Evolutionary conservation across 371 early-diverging fungal genomes (phyloP).

Genomic region (Rhizopus sp.): DNA sequence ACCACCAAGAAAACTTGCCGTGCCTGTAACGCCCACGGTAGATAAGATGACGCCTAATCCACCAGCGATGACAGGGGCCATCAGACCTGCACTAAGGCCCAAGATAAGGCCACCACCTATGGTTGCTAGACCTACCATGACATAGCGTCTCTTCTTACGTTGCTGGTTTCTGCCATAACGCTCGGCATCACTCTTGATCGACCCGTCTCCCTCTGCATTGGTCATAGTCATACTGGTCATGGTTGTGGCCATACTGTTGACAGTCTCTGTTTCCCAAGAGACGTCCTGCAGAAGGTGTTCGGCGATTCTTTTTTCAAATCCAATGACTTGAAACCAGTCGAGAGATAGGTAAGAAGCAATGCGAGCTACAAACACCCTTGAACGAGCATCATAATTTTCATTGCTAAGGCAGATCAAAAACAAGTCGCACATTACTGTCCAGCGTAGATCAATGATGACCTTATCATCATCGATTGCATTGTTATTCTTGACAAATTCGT

Average conservation of each 20-base stretch:
- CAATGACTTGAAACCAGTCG: conserved; percentile 74
- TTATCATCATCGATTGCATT: conserved; percentile 13
- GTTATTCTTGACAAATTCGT: conserved; percentile 34
- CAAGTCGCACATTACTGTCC: conserved; percentile 87
- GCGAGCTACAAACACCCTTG: conserved; percentile 73
- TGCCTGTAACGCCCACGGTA: conserved; percentile 82
- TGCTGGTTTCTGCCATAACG: conserved; percentile 59
- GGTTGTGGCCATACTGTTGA: conserved; percentile 31
- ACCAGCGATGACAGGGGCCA: conserved; percentile 92
- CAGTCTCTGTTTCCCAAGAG: conserved; percentile 49
- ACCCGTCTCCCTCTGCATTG: conserved; percentile 20
- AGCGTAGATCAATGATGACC: conserved; percentile 76
- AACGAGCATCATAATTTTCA: conserved; percentile 85
- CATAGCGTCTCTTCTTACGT: conserved; percentile 62
- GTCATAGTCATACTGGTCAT: conserved; percentile 29
- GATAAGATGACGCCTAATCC: conserved; percentile 89
- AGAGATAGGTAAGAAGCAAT: conserved; percentile 74
- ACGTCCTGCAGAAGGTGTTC: conserved; percentile 64
- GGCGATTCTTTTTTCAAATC: conserved; percentile 80
- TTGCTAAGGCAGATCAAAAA: conserved; percentile 75
- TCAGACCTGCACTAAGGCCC: conserved; percentile 80
- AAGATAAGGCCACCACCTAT: conserved; percentile 84
- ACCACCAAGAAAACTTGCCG: conserved; percentile 78
- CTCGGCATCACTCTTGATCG: conserved; percentile 39
- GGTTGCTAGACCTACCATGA: conserved; percentile 80